Percentiles rank a stretch among this genome's conserved stretches.
Conservation (phyloP, 495 filamentous ascomycete species). For the Chaetomium tenue region DNA sequence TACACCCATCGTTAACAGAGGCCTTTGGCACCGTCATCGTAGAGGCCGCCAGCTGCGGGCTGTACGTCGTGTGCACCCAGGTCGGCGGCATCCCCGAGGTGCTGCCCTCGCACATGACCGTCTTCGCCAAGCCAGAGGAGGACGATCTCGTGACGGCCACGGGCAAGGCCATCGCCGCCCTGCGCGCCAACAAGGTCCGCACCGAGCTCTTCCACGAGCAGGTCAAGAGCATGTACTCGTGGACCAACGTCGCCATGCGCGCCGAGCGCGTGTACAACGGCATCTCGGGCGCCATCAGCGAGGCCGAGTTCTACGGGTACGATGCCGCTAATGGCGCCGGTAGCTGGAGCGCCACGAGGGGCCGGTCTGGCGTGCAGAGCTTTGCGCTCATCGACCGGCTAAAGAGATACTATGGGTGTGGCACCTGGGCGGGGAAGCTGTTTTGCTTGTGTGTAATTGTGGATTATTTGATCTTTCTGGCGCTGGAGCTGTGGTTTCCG, state of each 20-base stretch:
- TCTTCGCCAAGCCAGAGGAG: slow-evolving; percentile 88
- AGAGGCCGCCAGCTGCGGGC: slow-evolving; percentile 89
- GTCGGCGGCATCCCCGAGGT: slow-evolving; percentile 97
- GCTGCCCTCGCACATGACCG: slow-evolving; percentile 88
- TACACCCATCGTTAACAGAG: slow-evolving; percentile 92
- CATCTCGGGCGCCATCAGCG: slow-evolving; percentile 76
- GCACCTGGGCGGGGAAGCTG: slow-evolving; percentile 97
- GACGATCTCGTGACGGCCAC: slow-evolving; percentile 85
- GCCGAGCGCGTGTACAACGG: slow-evolving; percentile 95
- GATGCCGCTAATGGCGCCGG: slow-evolving; percentile 58
- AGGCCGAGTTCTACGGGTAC: slow-evolving; percentile 83
- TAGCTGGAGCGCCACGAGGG: slow-evolving; percentile 70
- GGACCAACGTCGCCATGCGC: slow-evolving; percentile 89
- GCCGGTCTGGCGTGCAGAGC: slow-evolving; percentile 70
- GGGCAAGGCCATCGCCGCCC: slow-evolving; percentile 71
- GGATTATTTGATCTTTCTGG: slow-evolving; percentile 83
- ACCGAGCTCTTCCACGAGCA: slow-evolving; percentile 95
- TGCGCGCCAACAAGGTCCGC: slow-evolving; percentile 79
- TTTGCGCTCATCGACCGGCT: slow-evolving; percentile 91
- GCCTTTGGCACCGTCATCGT: slow-evolving; percentile 98
- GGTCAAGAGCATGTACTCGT: slow-evolving; percentile 96
- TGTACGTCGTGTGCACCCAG: slow-evolving; percentile 94
- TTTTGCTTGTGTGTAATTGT: slow-evolving; percentile 94
- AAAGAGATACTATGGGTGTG: slow-evolving; percentile 97
- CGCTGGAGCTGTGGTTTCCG: slow-evolving; percentile 84